A percentile compares a stretch with the other conserved stretches of the same genome.
These are phyloP conservation scores for Diaporthe sp. DNA, from an alignment of 2,329 filamentous ascomycete species.

Conservation along the genomic window DNA sequence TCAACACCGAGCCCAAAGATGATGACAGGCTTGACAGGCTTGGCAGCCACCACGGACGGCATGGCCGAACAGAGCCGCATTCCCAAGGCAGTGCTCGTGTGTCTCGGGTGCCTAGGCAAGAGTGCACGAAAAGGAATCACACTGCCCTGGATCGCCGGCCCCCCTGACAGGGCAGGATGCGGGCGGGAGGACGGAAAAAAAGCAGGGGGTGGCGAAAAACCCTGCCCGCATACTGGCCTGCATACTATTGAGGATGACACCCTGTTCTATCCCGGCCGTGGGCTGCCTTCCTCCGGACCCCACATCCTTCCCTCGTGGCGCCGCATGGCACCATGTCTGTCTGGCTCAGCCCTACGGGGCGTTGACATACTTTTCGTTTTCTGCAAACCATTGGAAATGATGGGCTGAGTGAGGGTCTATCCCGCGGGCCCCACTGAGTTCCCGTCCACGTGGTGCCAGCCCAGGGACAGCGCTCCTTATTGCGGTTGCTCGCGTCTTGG, in stretches of 20 bases:
- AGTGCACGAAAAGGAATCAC: neutral
- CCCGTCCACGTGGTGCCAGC: conserved; percentile 8
- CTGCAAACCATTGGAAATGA: neutral
- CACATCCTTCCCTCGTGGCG: conserved; percentile 22
- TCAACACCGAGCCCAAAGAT: neutral
- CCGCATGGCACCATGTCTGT: neutral
- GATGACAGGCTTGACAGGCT: conserved; percentile 6
- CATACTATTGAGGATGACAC: neutral
- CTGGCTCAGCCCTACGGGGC: conserved; percentile 28
- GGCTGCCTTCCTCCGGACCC: conserved; percentile 6
- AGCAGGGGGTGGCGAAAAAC: neutral
- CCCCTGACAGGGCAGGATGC: neutral
- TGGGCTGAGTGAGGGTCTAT: neutral
- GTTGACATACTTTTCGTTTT: neutral
- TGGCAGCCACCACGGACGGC: neutral
- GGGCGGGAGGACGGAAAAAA: neutral
- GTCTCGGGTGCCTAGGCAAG: neutral
- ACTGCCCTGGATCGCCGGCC: no score
- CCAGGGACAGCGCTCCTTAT: neutral
- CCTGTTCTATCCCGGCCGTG: neutral
- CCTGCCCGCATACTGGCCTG: neutral
- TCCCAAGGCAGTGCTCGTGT: neutral
- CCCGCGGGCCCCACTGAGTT: neutral
- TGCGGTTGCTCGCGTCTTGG: neutral
- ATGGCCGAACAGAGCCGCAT: conserved; percentile 25